Conservation (phyloP, 2,329 filamentous ascomycete species). For the Myriosclerotinia scirpicola region DNA sequence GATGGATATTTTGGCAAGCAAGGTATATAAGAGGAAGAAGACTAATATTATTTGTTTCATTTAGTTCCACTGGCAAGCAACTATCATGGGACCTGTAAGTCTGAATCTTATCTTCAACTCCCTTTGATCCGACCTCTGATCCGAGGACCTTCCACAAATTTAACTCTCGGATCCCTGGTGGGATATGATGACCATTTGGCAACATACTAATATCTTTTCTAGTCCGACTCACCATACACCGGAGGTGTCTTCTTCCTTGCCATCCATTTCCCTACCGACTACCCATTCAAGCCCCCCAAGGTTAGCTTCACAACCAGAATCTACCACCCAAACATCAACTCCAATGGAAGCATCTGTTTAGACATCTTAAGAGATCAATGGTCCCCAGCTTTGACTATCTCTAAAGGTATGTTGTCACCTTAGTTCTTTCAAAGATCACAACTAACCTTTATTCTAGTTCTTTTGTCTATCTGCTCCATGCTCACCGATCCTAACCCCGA, state of each 20-base stretch:
- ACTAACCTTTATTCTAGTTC: constrained; percentile 56
- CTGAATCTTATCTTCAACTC: constrained; percentile 34
- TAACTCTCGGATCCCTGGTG: constrained; percentile 28
- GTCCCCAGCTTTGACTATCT: constrained; percentile 97
- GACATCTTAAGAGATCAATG: constrained; percentile 99
- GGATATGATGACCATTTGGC: background rate
- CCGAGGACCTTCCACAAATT: constrained; percentile 11
- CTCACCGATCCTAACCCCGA: constrained; percentile 99
- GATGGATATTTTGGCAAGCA: constrained; percentile 25
- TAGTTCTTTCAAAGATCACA: background rate
- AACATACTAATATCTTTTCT: constrained; percentile 8
- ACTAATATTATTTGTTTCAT: constrained; percentile 39
- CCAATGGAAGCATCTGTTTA: constrained; percentile 95
- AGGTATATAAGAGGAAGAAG: constrained; percentile 20
- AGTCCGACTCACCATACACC: constrained; percentile 76
- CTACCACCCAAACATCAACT: constrained; percentile 99
- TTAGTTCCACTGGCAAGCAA: constrained; percentile 99
- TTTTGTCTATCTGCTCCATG: constrained; percentile 99
- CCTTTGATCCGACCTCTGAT: background rate
- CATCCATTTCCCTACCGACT: constrained; percentile 99
- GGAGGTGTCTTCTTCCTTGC: constrained; percentile 98
- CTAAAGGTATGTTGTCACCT: constrained; percentile 69
- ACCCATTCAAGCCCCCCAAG: constrained; percentile 99
- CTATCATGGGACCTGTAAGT: constrained; percentile 98
- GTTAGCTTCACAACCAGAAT: constrained; percentile 99